phyloP scores from a whole-genome alignment of 225 moss, liverwort and hornwort species.

The Climacium dendroides region DNA sequence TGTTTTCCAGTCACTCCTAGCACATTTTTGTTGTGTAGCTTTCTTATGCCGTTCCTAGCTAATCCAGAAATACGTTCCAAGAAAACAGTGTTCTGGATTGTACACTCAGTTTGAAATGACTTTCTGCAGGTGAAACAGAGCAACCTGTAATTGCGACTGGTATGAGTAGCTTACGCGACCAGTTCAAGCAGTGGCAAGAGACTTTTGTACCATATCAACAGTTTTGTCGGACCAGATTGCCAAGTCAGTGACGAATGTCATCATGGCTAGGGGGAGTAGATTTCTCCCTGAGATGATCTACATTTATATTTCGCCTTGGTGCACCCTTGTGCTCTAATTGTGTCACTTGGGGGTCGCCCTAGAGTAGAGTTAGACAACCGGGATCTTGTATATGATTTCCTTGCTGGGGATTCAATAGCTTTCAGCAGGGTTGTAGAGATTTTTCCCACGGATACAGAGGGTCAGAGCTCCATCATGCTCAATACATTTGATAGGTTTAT shows the following conservation, averaged over 20 bases:
- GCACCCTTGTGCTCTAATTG: background rate
- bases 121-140: slow-evolving; percentile 2
- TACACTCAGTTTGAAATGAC: background rate
- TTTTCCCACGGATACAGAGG: background rate
- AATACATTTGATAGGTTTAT: background rate
- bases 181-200: slow-evolving; percentile 47
- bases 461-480: background rate
- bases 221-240: slow-evolving; percentile 19
- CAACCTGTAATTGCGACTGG: background rate
- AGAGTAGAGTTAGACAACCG: background rate
- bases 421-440: slow-evolving; percentile 15
- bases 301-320: background rate
- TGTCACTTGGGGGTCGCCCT: background rate
- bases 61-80: background rate
- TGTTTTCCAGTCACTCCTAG: background rate
- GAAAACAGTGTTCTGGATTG: background rate
- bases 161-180: slow-evolving; percentile 21
- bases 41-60: background rate
- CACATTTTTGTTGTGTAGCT: background rate
- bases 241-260: background rate
- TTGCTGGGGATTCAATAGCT: slow-evolving; percentile 18
- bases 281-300: background rate
- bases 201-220: slow-evolving; percentile 36
- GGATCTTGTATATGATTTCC: background rate
- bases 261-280: background rate